Evolutionary conservation across 1,139 yeast species (phyloP).

Genomic region (Saccharomyces hybrid): DNA sequence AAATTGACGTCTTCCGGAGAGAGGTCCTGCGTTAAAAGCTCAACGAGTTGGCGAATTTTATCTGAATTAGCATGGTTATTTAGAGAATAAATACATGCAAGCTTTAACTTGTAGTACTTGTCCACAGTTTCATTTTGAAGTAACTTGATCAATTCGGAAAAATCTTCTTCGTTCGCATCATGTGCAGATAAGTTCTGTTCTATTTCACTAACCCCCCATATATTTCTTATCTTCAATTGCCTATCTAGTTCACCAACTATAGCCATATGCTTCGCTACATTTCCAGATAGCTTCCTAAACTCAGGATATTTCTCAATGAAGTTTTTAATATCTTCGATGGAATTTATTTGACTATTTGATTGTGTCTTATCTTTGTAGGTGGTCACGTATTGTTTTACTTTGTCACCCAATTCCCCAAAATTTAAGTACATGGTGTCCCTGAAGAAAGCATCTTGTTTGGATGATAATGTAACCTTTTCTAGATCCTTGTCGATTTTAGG

Average conservation of each 20-base stretch:
- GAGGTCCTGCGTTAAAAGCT: constrained; percentile 12
- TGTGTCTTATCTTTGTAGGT: constrained; percentile 73
- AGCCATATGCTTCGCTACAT: constrained; percentile 90
- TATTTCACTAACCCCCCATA: constrained; percentile 83
- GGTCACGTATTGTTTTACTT: constrained; percentile 77
- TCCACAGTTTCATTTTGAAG: constrained; percentile 30
- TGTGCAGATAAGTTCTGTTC: constrained; percentile 80
- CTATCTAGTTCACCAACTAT: constrained; percentile 79
- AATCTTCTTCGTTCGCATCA: constrained; percentile 46
- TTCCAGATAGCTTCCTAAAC: constrained; percentile 76
- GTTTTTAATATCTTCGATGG: constrained; percentile 81
- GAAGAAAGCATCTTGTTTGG: constrained; percentile 69
- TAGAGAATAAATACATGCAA: constrained; percentile 65
- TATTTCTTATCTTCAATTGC: constrained; percentile 48
- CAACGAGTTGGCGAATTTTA: constrained; percentile 8
- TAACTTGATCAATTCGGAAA: constrained; percentile 41
- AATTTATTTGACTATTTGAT: constrained; percentile 58
- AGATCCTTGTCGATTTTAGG: constrained; percentile 40
- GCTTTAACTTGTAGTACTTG: constrained; percentile 44
- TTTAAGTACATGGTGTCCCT: constrained; percentile 75
- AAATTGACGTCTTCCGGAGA: constrained; percentile 27
- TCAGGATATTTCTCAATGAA: constrained; percentile 92
- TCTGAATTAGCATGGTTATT: constrained; percentile 44
- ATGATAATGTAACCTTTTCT: constrained; percentile 53
- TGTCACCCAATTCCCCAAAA: constrained; percentile 91